Conservation (phyloP, 148 eudicot species). For the Cornus kousa region DNA sequence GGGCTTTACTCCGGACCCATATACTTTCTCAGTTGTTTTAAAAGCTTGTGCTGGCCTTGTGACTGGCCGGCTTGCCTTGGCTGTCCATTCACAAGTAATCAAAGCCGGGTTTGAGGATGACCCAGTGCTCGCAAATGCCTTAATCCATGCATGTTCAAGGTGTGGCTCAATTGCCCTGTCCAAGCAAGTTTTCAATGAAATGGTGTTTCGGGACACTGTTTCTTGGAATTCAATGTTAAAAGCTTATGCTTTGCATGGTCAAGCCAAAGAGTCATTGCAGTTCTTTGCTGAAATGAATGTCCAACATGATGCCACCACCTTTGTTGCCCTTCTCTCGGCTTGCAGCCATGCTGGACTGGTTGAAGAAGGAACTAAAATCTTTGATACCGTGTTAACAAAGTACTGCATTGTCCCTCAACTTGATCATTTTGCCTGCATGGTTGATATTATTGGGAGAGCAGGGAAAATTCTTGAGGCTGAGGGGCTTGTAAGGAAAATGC, state of each 20-base stretch:
- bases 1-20: conserved; percentile 33
- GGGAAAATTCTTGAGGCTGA: conserved; percentile 43
- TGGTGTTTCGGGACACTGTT: conserved; percentile 32
- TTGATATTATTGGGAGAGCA: conserved; percentile 53
- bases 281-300: conserved; percentile 38
- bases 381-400: conserved; percentile 31
- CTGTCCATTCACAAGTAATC: conserved; percentile 37
- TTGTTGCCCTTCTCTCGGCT: conserved; percentile 54
- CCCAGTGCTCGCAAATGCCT: conserved; percentile 39
- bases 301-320: conserved; percentile 46
- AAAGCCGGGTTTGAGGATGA: conserved; percentile 31
- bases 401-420: conserved; percentile 45
- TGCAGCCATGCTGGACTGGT: conserved; percentile 65
- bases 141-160: conserved; percentile 54
- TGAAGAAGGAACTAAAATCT: conserved; percentile 41
- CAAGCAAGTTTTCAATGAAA: conserved; percentile 40
- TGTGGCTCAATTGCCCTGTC: conserved; percentile 40
- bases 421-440: conserved; percentile 59
- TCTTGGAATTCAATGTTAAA: conserved; percentile 60
- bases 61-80: conserved; percentile 32
- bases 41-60: conserved; percentile 57
- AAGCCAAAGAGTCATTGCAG: conserved; percentile 33
- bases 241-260: conserved; percentile 53
- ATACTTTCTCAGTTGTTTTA: conserved; percentile 30
- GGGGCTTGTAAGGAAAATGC: conserved; percentile 41